phyloP scores from a whole-genome alignment of 352 stramenopile genomes.

The Elongisporangium prolatum region DNA sequence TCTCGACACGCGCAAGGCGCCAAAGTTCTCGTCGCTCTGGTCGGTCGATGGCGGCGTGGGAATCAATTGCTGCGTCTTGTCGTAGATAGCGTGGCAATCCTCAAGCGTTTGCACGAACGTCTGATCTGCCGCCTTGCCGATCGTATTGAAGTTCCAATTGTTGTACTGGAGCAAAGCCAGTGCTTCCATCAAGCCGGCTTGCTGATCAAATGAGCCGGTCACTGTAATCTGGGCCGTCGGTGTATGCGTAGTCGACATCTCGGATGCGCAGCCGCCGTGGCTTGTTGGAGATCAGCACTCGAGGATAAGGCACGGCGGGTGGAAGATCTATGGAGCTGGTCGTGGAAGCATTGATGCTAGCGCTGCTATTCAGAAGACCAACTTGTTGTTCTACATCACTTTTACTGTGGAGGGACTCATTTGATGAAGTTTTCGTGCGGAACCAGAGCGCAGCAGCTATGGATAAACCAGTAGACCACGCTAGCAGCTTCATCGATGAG shows the following conservation, averaged over 20 bases:
- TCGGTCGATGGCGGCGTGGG: constrained; percentile 19
- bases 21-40: constrained; percentile 35
- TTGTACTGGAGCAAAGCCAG: constrained; percentile 4
- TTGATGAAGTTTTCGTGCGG: not conserved
- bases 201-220: not conserved
- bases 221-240: constrained; percentile 3
- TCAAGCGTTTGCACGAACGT: not conserved
- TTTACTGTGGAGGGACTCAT: not conserved
- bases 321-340: not conserved
- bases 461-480: not conserved
- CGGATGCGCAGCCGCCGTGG: not conserved
- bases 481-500: not conserved
- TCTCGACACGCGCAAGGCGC: constrained; percentile 18
- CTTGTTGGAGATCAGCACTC: constrained; percentile 1
- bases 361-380: not conserved
- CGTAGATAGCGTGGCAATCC: constrained; percentile 4
- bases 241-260: constrained; percentile 2
- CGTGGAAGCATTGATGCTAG: not conserved
- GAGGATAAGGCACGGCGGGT: not conserved
- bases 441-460: not conserved
- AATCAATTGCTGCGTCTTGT: constrained; percentile 13
- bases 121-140: not conserved
- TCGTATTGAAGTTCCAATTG: constrained; percentile 1
- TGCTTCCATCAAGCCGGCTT: not conserved
- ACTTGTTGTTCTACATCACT: not conserved